Conservation (phyloP, 306 rosid species). For the Prunus fruticosa region DNA sequence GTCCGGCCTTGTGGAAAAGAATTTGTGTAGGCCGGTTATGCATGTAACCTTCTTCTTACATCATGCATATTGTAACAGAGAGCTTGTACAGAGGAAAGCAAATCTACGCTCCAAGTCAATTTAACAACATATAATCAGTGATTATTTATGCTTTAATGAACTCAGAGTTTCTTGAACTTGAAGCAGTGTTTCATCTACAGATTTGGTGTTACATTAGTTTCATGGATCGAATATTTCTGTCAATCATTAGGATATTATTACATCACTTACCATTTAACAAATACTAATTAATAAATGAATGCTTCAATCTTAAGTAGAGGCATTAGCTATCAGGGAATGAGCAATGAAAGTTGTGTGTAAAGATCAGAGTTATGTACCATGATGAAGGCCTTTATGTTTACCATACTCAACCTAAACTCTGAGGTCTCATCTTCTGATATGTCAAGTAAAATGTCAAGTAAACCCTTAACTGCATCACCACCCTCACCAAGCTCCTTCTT, state of each 20-base stretch:
- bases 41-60: no score
- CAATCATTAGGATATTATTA: not conserved
- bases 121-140: no score
- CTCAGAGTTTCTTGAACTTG: no score
- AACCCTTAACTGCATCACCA: slow-evolving; percentile 21
- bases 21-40: not conserved
- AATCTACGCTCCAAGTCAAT: no score
- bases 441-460: slow-evolving; percentile 52
- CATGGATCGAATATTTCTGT: not conserved
- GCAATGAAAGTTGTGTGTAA: not conserved
- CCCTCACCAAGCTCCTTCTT: slow-evolving; percentile 14
- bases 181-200: not conserved
- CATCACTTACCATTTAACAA: not conserved
- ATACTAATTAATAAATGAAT: not conserved
- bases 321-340: not conserved
- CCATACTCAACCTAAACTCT: slow-evolving; percentile 44
- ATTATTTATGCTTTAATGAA: no score
- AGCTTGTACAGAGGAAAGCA: no score
- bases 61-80: no score
- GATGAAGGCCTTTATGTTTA: slow-evolving; percentile 59
- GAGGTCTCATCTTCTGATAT: slow-evolving; percentile 37
- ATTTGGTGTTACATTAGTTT: not conserved
- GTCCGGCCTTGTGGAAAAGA: not conserved
- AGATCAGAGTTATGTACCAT: slow-evolving; percentile 30
- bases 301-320: not conserved